phyloP scores from a whole-genome alignment of 305 asterid species.

The Rubia tinctorum region DNA sequence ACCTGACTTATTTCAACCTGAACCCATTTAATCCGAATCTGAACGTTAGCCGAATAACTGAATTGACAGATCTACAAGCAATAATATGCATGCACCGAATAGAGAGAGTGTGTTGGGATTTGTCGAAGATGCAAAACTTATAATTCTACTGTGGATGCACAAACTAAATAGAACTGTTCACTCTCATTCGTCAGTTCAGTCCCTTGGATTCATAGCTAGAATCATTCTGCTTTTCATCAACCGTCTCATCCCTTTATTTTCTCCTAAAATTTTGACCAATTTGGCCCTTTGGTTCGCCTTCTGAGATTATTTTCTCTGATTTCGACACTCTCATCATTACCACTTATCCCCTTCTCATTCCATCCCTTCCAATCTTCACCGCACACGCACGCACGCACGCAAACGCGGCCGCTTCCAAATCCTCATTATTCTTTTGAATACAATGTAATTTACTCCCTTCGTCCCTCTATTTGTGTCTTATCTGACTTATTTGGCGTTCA shows the following conservation, averaged over 20 bases:
- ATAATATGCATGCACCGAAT: not conserved
- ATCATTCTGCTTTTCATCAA: constrained; percentile 27
- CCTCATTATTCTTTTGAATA: no score
- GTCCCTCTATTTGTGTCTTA: no score
- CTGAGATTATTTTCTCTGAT: constrained; percentile 54
- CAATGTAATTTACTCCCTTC: no score
- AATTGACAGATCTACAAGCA: no score
- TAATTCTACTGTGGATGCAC: constrained; percentile 4
- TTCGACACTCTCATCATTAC: constrained; percentile 41
- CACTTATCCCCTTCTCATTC: constrained; percentile 20
- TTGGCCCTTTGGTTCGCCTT: constrained; percentile 38
- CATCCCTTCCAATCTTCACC: constrained; percentile 16
- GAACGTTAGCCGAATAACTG: no score
- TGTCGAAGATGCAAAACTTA: not conserved
- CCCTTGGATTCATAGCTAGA: constrained; percentile 32
- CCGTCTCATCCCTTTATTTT: constrained; percentile 38
- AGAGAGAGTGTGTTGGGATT: not conserved
- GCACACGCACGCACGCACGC: not conserved
- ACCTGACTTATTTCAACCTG: no score
- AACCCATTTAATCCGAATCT: no score
- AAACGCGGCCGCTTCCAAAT: not conserved
- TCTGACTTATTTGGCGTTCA: no score
- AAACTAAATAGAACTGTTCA: constrained; percentile 25
- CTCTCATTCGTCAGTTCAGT: not conserved
- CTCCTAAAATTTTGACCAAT: constrained; percentile 38